Conservation (phyloP, 139 green algal genomes). For the Chlamydomonas eustigma region DNA sequence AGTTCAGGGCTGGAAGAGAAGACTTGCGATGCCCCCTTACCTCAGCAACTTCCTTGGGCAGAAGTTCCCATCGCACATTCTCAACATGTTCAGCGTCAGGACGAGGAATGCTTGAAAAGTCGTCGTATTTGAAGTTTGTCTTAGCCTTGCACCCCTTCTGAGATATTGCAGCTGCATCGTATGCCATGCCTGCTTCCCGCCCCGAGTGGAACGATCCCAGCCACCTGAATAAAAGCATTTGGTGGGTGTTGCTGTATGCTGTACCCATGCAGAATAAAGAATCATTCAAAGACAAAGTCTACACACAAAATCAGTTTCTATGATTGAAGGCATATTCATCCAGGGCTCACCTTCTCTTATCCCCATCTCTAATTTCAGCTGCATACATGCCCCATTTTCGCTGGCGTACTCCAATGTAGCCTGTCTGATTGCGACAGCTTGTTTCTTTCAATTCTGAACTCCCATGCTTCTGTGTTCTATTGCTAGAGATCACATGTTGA, state of each 20-base stretch:
- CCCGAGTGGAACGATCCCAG: constrained; percentile 67
- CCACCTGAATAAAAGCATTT: constrained; percentile 45
- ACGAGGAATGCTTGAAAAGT: constrained; percentile 7
- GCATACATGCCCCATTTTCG: constrained; percentile 79
- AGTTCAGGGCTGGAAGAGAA: too few relatives aligned
- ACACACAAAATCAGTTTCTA: too few relatives aligned
- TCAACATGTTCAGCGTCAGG: not conserved
- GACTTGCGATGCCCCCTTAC: not conserved
- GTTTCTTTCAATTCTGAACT: not conserved
- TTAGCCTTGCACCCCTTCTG: constrained; percentile 63
- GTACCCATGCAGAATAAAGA: not conserved
- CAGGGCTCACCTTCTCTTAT: constrained; percentile 44
- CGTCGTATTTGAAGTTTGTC: constrained; percentile 26
- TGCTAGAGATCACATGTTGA: too few relatives aligned
- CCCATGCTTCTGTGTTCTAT: not conserved
- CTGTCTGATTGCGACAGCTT: constrained; percentile 51
- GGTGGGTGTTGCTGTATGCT: not conserved
- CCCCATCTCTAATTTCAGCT: constrained; percentile 75
- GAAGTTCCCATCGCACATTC: constrained; percentile 11
- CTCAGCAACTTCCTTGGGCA: constrained; percentile 17
- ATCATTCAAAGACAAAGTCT: not conserved
- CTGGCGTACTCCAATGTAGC: constrained; percentile 65
- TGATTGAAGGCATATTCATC: too few relatives aligned
- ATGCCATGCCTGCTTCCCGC: constrained; percentile 65
- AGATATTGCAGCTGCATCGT: constrained; percentile 71